Evolutionary conservation across 495 filamentous ascomycete genomes (phyloP).

Genomic region (Hypoxylon lienhwacheense): DNA sequence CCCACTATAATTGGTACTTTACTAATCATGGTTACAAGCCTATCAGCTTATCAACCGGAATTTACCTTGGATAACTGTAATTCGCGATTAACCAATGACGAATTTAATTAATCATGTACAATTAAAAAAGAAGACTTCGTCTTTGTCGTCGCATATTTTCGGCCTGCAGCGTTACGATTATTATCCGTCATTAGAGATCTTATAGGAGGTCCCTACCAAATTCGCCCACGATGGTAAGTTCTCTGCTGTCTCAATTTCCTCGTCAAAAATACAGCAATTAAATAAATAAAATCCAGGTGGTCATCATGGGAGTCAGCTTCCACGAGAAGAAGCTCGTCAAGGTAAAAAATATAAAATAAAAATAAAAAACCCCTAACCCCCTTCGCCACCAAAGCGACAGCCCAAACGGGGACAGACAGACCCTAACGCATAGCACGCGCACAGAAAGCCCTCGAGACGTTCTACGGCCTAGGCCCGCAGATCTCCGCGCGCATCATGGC

Average conservation of each 20-base stretch:
- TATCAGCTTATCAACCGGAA: conserved; percentile 27
- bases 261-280: neutral
- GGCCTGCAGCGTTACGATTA: conserved; percentile 8
- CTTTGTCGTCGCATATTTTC: conserved; percentile 1
- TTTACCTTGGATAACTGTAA: too few relatives aligned
- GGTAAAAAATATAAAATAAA: too few relatives aligned
- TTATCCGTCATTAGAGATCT: too few relatives aligned
- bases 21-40: conserved; percentile 12
- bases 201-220: neutral
- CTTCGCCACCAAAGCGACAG: neutral
- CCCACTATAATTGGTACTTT: conserved; percentile 18
- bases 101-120: conserved; percentile 4
- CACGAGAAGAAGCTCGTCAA: conserved; percentile 77
- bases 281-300: conserved; percentile 58
- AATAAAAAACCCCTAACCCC: too few relatives aligned
- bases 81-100: conserved; percentile 7
- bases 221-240: conserved; percentile 31
- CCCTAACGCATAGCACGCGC: conserved; percentile 5
- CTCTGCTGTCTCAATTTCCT: neutral
- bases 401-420: neutral
- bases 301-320: conserved; percentile 86
- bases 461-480: conserved; percentile 85
- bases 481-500: conserved; percentile 75
- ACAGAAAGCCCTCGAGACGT: conserved; percentile 80
- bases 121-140: conserved; percentile 1